phyloP scores from a whole-genome alignment of 805 yeast genomes.

The Sugiyamaella floridensis region DNA sequence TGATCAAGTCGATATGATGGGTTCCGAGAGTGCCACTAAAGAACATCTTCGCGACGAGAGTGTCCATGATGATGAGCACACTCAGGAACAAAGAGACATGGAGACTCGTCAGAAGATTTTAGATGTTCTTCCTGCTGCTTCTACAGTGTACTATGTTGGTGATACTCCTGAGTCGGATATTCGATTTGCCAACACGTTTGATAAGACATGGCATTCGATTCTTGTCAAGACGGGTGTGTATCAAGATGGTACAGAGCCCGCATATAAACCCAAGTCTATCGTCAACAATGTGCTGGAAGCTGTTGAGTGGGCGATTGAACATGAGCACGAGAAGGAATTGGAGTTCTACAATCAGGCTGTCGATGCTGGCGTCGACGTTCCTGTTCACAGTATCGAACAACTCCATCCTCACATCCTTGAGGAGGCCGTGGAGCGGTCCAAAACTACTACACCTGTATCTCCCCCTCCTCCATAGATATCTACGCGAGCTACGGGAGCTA shows the following conservation, averaged over 20 bases:
- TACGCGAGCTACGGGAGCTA: not conserved
- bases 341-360: constrained; percentile 58
- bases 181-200: constrained; percentile 80
- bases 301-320: constrained; percentile 53
- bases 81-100: constrained; percentile 30
- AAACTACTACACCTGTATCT: not conserved
- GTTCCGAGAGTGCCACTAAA: not conserved
- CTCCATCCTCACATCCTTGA: constrained; percentile 14
- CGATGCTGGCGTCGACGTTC: constrained; percentile 16
- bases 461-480: not conserved
- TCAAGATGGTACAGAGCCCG: constrained; percentile 41
- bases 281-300: constrained; percentile 49
- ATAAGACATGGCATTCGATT: constrained; percentile 81
- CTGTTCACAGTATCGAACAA: constrained; percentile 5
- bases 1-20: not conserved
- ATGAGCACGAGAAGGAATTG: constrained; percentile 68
- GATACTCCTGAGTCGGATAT: constrained; percentile 95
- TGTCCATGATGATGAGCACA: constrained; percentile 32
- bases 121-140: not conserved
- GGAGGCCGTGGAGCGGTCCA: not conserved
- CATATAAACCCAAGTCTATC: constrained; percentile 42
- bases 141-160: constrained; percentile 80
- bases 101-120: constrained; percentile 37
- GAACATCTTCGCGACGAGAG: constrained; percentile 16
- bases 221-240: constrained; percentile 87